These are phyloP conservation scores for Entoloma clypeatum DNA, from an alignment of 1,284 basidiomycete genomes.

Conservation along the genomic window DNA sequence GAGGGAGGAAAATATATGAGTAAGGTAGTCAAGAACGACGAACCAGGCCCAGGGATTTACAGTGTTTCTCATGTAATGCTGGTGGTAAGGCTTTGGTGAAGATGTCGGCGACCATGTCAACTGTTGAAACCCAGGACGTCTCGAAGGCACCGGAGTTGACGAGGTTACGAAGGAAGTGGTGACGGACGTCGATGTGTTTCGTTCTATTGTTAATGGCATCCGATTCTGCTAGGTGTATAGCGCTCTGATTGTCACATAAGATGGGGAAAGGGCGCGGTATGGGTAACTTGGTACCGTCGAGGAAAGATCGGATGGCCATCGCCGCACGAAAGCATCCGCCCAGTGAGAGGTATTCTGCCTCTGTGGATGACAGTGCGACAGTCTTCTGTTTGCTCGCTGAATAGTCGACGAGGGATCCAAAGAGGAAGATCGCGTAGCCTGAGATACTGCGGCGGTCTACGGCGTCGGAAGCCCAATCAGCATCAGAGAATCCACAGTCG, in stretches of 20 bases:
- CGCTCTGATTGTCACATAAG: constrained; percentile 21
- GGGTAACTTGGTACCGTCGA: constrained; percentile 23
- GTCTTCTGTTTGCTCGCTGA: constrained; percentile 32
- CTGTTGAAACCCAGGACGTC: constrained; percentile 12
- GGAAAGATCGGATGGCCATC: constrained; percentile 35
- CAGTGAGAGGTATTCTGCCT: constrained; percentile 40
- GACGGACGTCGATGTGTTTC: constrained; percentile 22
- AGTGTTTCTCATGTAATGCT: too few species aligned
- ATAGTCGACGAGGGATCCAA: constrained; percentile 38
- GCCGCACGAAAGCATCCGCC: constrained; percentile 30
- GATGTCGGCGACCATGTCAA: constrained; percentile 19
- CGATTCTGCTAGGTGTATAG: constrained; percentile 17
- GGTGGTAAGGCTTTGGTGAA: constrained; percentile 19
- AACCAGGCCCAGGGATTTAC: too few species aligned
- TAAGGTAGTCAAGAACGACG: too few species aligned
- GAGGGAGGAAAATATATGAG: too few species aligned
- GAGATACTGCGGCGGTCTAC: constrained; percentile 21
- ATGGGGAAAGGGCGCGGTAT: constrained; percentile 18
- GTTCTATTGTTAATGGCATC: constrained; percentile 20
- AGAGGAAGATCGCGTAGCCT: constrained; percentile 24
- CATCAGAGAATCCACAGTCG: constrained; percentile 18
- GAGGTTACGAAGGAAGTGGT: constrained; percentile 16
- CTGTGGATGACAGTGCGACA: constrained; percentile 37
- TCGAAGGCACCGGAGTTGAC: constrained; percentile 12
- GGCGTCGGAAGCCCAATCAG: constrained; percentile 24